Evolutionary conservation across 2,329 filamentous ascomycete species (phyloP).

Genomic region (Cladophialophora bantiana): DNA sequence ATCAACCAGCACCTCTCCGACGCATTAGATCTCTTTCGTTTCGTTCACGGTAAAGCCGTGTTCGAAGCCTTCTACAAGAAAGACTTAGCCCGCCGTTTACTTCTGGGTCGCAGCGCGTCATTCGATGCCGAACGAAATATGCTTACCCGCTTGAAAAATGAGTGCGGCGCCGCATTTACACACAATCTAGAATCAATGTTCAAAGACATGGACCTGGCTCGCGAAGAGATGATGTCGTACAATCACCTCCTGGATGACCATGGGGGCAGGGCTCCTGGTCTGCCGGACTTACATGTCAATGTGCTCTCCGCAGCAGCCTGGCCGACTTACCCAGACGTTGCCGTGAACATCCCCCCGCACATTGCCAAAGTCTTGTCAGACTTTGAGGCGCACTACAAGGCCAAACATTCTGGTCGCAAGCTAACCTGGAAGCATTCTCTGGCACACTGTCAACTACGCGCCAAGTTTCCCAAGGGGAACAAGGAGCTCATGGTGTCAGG

Average conservation of each 20-base stretch:
- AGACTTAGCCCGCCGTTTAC: slow-evolving; percentile 83
- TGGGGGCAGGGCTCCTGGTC: slow-evolving; percentile 56
- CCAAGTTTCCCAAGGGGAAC: slow-evolving; percentile 75
- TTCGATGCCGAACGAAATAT: slow-evolving; percentile 96
- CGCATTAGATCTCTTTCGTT: slow-evolving; percentile 91
- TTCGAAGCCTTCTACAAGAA: slow-evolving; percentile 99
- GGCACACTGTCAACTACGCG: slow-evolving; percentile 87
- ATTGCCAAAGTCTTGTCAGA: slow-evolving; percentile 78
- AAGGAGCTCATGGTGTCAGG: slow-evolving; percentile 92
- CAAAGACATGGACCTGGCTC: slow-evolving; percentile 92
- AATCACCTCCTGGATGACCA: slow-evolving; percentile 70
- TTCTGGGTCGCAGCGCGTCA: slow-evolving; percentile 92
- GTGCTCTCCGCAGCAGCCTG: slow-evolving; percentile 91
- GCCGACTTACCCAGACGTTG: slow-evolving; percentile 85
- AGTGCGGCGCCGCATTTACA: slow-evolving; percentile 93
- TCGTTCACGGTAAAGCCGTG: slow-evolving; percentile 95
- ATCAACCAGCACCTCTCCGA: slow-evolving; percentile 91
- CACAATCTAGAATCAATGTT: slow-evolving; percentile 99
- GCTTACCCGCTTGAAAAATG: slow-evolving; percentile 86
- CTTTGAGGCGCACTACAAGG: slow-evolving; percentile 86
- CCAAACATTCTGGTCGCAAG: slow-evolving; percentile 85
- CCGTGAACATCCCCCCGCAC: slow-evolving; percentile 75
- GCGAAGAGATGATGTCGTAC: slow-evolving; percentile 92
- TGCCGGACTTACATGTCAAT: slow-evolving; percentile 80
- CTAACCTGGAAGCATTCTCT: slow-evolving; percentile 92